These are phyloP conservation scores for Candida albicans DNA, from an alignment of 1,139 yeast genomes.

Conservation along the genomic window DNA sequence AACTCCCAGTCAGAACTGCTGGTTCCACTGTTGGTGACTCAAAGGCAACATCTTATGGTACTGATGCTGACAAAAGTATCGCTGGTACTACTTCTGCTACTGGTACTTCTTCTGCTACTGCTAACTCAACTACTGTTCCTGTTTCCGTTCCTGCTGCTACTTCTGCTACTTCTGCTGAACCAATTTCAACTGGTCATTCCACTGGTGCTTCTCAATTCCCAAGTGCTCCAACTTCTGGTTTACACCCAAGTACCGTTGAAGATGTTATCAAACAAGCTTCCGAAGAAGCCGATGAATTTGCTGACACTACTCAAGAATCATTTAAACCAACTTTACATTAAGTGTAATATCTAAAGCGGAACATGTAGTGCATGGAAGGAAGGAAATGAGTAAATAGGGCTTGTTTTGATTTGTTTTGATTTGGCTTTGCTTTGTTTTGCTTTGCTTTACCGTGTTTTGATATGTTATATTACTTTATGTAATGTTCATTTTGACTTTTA, in stretches of 20 bases:
- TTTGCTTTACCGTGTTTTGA: too few relatives aligned
- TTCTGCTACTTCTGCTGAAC: constrained; percentile 20
- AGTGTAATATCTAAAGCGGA: neutral
- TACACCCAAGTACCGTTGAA: constrained; percentile 24
- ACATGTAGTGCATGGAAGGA: too few relatives aligned
- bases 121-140: constrained; percentile 20
- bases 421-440: too few relatives aligned
- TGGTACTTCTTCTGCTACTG: constrained; percentile 20
- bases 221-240: constrained; percentile 44
- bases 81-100: constrained; percentile 15
- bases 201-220: constrained; percentile 50
- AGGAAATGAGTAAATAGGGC: too few relatives aligned
- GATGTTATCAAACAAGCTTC: constrained; percentile 23
- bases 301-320: constrained; percentile 12
- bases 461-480: too few relatives aligned
- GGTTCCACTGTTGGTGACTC: constrained; percentile 63
- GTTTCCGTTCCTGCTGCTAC: constrained; percentile 29
- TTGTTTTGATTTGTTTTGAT: too few relatives aligned
- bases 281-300: constrained; percentile 10
- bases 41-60: constrained; percentile 30
- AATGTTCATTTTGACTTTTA: too few relatives aligned
- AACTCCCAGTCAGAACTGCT: constrained; percentile 70
- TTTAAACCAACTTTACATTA: constrained; percentile 4
- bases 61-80: constrained; percentile 22
- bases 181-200: constrained; percentile 20